Percentiles rank a stretch among this genome's conserved stretches.
These are phyloP conservation scores for Oryza australiensis DNA, from an alignment of 176 grass and related monocot genomes.

Conservation along the genomic window DNA sequence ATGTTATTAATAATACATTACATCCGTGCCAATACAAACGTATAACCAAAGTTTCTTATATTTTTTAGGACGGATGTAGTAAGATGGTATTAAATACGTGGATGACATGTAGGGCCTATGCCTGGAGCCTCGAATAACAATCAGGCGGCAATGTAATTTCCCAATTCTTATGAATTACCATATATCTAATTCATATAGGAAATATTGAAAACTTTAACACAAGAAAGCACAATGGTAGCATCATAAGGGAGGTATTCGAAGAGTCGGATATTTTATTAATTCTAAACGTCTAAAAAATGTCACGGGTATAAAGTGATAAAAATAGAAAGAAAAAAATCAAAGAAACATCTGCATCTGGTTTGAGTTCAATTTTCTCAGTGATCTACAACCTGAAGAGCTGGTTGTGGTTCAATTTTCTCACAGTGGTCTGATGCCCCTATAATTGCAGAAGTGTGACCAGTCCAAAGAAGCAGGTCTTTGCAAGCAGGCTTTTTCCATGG, in stretches of 20 bases:
- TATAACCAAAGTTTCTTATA: no score
- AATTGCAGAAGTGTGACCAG: neutral
- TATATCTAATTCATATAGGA: neutral
- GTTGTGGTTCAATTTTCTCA: neutral
- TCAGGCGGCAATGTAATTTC: neutral
- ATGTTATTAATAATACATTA: neutral
- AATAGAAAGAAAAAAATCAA: neutral
- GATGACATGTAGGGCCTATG: neutral
- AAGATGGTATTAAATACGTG: neutral
- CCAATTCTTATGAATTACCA: neutral
- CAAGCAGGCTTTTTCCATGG: slow-evolving; percentile 15
- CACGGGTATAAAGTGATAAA: neutral
- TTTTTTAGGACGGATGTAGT: no score
- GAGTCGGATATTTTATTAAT: neutral
- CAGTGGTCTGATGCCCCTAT: neutral
- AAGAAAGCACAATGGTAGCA: neutral
- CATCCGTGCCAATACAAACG: no score
- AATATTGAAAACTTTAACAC: neutral
- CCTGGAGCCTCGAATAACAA: neutral
- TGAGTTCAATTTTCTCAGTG: neutral
- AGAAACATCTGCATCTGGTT: neutral
- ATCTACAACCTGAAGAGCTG: neutral
- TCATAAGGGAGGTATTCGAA: neutral
- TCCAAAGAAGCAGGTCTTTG: slow-evolving; percentile 4
- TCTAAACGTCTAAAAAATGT: neutral